A percentile compares a stretch with the other conserved stretches of the same genome.
phyloP scores from a whole-genome alignment of 106 monocot species.

The Dendrobium huoshanense region DNA sequence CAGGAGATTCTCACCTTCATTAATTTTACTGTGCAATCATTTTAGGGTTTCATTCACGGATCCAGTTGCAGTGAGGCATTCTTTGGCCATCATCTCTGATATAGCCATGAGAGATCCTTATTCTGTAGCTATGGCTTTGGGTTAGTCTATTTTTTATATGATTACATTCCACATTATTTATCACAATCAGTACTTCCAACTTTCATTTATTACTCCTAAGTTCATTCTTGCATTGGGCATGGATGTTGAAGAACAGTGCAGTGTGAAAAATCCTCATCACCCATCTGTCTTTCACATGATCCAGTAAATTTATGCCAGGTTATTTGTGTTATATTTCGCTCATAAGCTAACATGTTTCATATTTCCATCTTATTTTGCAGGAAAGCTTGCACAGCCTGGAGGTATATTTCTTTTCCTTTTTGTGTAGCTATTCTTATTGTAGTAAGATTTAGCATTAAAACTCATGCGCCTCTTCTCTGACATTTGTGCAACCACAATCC shows the following conservation, averaged over 20 bases:
- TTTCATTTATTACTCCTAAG: neutral
- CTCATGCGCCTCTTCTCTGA: neutral
- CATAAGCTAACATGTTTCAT: neutral
- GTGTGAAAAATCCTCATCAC: slow-evolving; percentile 1
- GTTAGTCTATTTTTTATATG: slow-evolving; percentile 36
- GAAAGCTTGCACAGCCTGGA: slow-evolving; percentile 83
- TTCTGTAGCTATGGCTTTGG: slow-evolving; percentile 99
- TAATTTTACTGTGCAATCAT: slow-evolving; percentile 9
- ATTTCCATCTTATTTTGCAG: slow-evolving; percentile 36
- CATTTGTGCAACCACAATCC: neutral
- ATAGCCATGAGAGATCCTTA: slow-evolving; percentile 88
- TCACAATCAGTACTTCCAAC: neutral
- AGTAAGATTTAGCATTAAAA: neutral
- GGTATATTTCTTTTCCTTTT: slow-evolving; percentile 34
- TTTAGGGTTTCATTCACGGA: slow-evolving; percentile 91
- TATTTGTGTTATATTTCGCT: neutral
- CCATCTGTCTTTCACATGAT: neutral
- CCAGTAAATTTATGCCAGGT: neutral
- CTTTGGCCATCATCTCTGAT: slow-evolving; percentile 82
- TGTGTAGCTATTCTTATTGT: neutral
- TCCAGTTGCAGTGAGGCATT: slow-evolving; percentile 93
- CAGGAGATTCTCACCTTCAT: neutral
- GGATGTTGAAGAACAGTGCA: neutral
- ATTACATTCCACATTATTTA: neutral
- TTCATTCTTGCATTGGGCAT: slow-evolving; percentile 9